Percentiles rank a stretch among this genome's conserved stretches.
phyloP scores from a whole-genome alignment of 257 asterid species.

The Knoxia roxburghii region DNA sequence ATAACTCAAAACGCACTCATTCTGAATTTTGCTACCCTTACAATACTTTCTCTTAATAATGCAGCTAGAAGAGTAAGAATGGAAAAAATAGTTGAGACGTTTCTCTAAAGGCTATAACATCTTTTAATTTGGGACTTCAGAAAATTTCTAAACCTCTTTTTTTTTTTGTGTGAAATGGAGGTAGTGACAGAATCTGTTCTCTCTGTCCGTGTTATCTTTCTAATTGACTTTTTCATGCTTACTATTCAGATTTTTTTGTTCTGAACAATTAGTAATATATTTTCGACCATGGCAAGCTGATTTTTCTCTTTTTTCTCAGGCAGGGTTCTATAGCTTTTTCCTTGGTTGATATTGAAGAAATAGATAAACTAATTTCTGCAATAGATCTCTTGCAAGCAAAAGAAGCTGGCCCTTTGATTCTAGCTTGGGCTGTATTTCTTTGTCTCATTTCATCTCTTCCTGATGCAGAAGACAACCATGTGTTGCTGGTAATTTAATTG shows the following conservation, averaged over 20 bases:
- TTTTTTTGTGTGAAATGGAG: no score
- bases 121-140: no score
- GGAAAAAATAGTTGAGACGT: no score
- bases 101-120: no score
- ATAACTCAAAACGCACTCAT: no score
- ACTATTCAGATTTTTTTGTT: background rate
- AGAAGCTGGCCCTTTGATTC: conserved; percentile 83
- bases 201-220: background rate
- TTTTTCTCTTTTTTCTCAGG: conserved; percentile 39
- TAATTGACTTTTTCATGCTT: background rate
- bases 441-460: conserved; percentile 88
- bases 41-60: no score
- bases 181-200: background rate
- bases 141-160: no score
- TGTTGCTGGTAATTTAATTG: conserved; percentile 52
- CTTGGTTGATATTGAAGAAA: conserved; percentile 64
- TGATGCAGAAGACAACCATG: conserved; percentile 50
- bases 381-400: conserved; percentile 54
- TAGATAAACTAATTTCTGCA: conserved; percentile 55
- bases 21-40: no score
- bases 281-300: background rate
- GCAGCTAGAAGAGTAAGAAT: no score
- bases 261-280: background rate
- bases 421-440: conserved; percentile 93
- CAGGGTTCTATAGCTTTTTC: conserved; percentile 70